Conservation (phyloP, 768 basidiomycete genomes). For the Pisolithus sp. region DNA sequence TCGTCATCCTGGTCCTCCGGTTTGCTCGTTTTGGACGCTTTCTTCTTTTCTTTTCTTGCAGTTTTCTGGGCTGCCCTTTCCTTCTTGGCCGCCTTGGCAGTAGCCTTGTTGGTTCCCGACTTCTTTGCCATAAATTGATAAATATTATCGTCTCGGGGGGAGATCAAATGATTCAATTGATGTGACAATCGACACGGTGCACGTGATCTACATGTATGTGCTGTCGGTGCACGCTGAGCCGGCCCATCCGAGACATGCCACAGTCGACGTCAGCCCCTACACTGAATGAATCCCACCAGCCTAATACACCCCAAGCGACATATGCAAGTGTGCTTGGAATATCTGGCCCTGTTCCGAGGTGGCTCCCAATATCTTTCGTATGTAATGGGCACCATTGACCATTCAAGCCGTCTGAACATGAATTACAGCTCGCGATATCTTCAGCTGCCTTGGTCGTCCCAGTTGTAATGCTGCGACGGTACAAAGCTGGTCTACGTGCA, state of each 20-base stretch:
- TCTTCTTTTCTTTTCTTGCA: constrained; percentile 63
- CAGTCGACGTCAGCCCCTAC: background rate
- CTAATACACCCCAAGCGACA: background rate
- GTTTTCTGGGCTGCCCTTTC: constrained; percentile 60
- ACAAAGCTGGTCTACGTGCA: constrained; percentile 1
- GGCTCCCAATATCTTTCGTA: constrained; percentile 28
- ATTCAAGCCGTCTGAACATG: background rate
- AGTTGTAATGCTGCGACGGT: constrained; percentile 8
- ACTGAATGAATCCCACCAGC: background rate
- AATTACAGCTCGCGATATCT: constrained; percentile 8
- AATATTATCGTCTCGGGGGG: background rate
- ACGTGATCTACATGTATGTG: background rate
- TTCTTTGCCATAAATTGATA: constrained; percentile 14
- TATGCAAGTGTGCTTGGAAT: background rate
- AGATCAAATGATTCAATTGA: no score
- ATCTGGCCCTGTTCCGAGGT: constrained; percentile 16
- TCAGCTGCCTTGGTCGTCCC: constrained; percentile 9
- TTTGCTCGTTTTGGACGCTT: constrained; percentile 44
- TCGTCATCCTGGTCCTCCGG: constrained; percentile 56
- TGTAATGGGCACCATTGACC: background rate
- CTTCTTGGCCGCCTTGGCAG: constrained; percentile 60
- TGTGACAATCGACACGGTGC: background rate
- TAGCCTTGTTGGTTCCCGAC: constrained; percentile 22
- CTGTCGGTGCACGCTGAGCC: background rate
- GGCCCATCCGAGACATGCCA: background rate